Evolutionary conservation across 805 yeast genomes (phyloP).

Genomic region (Clavispora carvajalis): DNA sequence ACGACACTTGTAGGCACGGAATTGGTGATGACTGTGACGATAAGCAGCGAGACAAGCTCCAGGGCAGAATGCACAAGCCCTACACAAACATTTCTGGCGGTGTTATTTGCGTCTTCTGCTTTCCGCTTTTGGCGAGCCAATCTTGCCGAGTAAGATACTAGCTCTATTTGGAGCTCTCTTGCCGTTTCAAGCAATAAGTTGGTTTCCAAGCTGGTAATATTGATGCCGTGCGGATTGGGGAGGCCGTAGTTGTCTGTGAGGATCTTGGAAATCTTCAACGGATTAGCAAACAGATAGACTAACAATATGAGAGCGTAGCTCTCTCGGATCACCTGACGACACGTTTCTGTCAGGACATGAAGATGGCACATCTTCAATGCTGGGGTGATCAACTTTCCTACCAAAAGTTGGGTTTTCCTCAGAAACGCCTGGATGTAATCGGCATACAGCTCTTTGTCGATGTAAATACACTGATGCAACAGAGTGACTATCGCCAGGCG

Average conservation of each 20-base stretch:
- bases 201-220: slow-evolving; percentile 6
- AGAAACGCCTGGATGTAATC: slow-evolving; percentile 10
- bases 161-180: slow-evolving; percentile 2
- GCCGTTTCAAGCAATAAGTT: slow-evolving; percentile 2
- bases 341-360: slow-evolving; percentile 4
- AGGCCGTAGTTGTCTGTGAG: slow-evolving; percentile 5
- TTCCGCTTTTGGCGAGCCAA: not conserved
- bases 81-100: slow-evolving; percentile 8
- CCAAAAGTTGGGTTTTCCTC: slow-evolving; percentile 6
- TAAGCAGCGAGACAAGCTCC: slow-evolving; percentile 9
- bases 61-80: slow-evolving; percentile 5
- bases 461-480: slow-evolving; percentile 10
- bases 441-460: slow-evolving; percentile 8
- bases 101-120: slow-evolving; percentile 3
- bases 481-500: slow-evolving; percentile 9
- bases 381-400: slow-evolving; percentile 8
- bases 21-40: slow-evolving; percentile 10
- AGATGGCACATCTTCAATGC: slow-evolving; percentile 8
- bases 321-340: slow-evolving; percentile 10
- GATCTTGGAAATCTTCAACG: slow-evolving; percentile 7
- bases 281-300: slow-evolving; percentile 11
- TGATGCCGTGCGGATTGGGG: not conserved
- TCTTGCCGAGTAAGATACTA: not conserved
- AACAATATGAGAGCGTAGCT: slow-evolving; percentile 8
- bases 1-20: slow-evolving; percentile 19